phyloP scores from a whole-genome alignment of 192 early-diverging fungal species.

The Chytriomyces sp. region DNA sequence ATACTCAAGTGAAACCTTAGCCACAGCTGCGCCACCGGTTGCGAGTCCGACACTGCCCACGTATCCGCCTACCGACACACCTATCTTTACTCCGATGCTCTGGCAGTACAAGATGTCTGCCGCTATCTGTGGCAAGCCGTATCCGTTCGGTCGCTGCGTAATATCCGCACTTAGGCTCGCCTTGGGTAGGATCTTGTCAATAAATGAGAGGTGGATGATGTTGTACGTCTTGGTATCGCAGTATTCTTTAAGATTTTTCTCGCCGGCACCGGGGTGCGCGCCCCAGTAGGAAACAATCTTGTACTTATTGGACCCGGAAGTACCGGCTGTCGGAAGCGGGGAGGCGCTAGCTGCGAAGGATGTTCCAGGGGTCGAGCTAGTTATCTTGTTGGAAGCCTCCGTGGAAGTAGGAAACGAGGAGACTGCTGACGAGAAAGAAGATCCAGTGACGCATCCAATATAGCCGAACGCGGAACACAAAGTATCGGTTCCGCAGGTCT shows the following conservation, averaged over 20 bases:
- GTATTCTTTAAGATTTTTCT: not conserved
- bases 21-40: constrained; percentile 49
- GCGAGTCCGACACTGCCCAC: constrained; percentile 40
- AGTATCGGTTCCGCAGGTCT: not conserved
- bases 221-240: not conserved
- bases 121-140: no score
- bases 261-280: constrained; percentile 4
- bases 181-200: not conserved
- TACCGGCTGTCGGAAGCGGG: no score
- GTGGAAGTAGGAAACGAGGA: no score
- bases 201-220: constrained; percentile 5
- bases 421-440: no score
- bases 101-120: constrained; percentile 71
- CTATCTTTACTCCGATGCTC: constrained; percentile 58
- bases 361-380: no score
- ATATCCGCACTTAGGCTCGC: not conserved
- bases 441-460: no score
- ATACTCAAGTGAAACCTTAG: no score
- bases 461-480: not conserved
- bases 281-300: constrained; percentile 23
- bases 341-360: no score
- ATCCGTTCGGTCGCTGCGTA: not conserved
- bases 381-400: no score
- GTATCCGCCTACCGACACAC: constrained; percentile 69
- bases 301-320: no score